These are phyloP conservation scores for Pestalotiopsis sp. DNA, from an alignment of 2,329 filamentous ascomycete species.

Conservation along the genomic window DNA sequence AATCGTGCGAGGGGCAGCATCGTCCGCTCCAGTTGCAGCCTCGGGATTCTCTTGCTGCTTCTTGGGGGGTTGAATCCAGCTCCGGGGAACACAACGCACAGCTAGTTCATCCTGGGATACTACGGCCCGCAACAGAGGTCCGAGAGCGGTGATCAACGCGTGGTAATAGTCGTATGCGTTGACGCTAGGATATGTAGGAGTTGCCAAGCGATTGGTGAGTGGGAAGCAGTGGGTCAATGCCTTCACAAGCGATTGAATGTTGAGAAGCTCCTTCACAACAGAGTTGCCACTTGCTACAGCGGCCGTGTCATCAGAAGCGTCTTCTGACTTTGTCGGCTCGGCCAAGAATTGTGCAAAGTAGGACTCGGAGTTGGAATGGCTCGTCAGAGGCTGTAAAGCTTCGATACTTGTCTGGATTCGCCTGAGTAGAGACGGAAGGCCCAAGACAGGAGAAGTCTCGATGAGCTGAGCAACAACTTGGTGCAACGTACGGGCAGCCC, in stretches of 20 bases:
- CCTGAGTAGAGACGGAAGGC: slow-evolving; percentile 78
- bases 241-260: slow-evolving; percentile 75
- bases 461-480: slow-evolving; percentile 77
- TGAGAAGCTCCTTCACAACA: slow-evolving; percentile 77
- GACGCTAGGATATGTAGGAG: slow-evolving; percentile 70
- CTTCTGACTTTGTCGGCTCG: slow-evolving; percentile 35
- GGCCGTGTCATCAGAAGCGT: slow-evolving; percentile 35
- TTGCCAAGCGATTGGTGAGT: slow-evolving; percentile 65
- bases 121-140: slow-evolving; percentile 76
- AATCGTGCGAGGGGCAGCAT: slow-evolving; percentile 13
- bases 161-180: slow-evolving; percentile 87
- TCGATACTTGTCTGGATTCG: slow-evolving; percentile 73
- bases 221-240: slow-evolving; percentile 76
- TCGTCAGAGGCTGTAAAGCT: slow-evolving; percentile 66
- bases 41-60: slow-evolving; percentile 24
- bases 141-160: slow-evolving; percentile 73
- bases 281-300: slow-evolving; percentile 68
- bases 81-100: slow-evolving; percentile 71
- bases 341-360: slow-evolving; percentile 73
- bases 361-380: slow-evolving; percentile 52
- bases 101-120: slow-evolving; percentile 84
- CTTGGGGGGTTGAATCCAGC: slow-evolving; percentile 53
- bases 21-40: slow-evolving; percentile 14
- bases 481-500: slow-evolving; percentile 70
- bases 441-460: slow-evolving; percentile 78